Evolutionary conservation across 306 rosid genomes (phyloP), one percentile per base, ranked within the genome.

Genomic region (Quercus robur): DNA sequence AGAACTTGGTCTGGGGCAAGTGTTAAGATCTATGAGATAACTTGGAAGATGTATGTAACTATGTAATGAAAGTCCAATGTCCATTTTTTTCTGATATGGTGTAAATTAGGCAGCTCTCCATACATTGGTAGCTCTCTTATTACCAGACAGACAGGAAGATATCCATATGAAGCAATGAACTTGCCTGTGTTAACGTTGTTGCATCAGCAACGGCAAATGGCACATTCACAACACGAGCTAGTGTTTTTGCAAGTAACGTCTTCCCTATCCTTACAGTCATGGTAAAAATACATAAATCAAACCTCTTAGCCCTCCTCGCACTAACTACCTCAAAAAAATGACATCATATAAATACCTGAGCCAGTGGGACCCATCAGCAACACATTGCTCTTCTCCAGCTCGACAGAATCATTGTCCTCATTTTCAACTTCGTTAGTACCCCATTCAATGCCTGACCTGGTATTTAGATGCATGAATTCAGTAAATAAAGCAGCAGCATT

Each of bases 191-290:
- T 81, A 91, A 80, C 8, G 93, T 78, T n/a, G 96, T 91, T 56
- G 93, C 90, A 82, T 91, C 96, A 46, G 89, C 91, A 64, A 91
- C 85, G 76, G 90, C 90, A 85, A 91, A 89, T 2, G 96, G 96
- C 6, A 91, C 96, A 71, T 91, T 91, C 23, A 87, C 93, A 49
- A 89, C 81, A 10, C 91, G 89, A 57, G 96, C 96, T 11, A 91
- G 93, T 56, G 96, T 89, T 91, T 91, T 91, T 46, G 96, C 96
- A 54, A 91, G 96, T 81, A 91, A 71, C 5, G 93, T 91, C 88
- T 91, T 91, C 81, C 96, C 96, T 89, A 80, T 84, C 77, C 77
- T 82, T 84, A 54, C 73, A 77, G 70, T 46, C 75, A 75, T 75
- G 68, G 77, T 55, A 31, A 58, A 46, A 56, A 51, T 33, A 63